phyloP scores from a whole-genome alignment of 208 protist species.

The Borovskyia barvae region DNA sequence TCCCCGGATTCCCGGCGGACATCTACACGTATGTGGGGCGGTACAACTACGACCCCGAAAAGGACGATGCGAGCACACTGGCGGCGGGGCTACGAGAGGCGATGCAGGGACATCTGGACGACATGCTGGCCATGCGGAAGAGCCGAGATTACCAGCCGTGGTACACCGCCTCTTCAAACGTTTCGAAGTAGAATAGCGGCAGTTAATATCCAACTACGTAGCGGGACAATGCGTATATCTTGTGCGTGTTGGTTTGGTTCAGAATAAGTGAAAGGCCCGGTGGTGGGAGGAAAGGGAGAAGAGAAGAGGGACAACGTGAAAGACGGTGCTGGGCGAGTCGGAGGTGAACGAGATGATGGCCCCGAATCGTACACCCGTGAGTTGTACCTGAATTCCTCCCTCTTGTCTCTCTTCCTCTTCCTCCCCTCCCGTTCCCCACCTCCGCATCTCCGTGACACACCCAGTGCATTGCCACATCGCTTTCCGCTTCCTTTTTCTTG shows the following conservation, averaged over 20 bases:
- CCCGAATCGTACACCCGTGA: no score
- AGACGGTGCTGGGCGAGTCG: not conserved
- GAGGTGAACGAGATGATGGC: no score
- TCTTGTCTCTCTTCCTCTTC: no score
- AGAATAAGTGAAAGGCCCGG: not conserved
- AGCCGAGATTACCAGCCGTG: slow-evolving; percentile 37
- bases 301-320: not conserved
- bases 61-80: slow-evolving; percentile 36
- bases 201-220: not conserved
- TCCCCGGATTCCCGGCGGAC: slow-evolving; percentile 65
- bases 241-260: not conserved
- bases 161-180: no score
- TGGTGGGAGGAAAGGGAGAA: not conserved
- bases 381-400: no score
- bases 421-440: no score
- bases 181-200: no score
- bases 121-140: slow-evolving; percentile 44
- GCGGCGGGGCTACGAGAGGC: slow-evolving; percentile 35
- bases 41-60: slow-evolving; percentile 46
- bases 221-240: not conserved
- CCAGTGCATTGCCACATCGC: no score
- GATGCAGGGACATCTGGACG: slow-evolving; percentile 66
- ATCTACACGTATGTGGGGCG: slow-evolving; percentile 55
- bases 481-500: no score
- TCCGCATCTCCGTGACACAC: no score